Base-by-base conservation (phyloP, 2,329 filamentous ascomycete species). In the Chrysosporium queenslandicum region DNA sequence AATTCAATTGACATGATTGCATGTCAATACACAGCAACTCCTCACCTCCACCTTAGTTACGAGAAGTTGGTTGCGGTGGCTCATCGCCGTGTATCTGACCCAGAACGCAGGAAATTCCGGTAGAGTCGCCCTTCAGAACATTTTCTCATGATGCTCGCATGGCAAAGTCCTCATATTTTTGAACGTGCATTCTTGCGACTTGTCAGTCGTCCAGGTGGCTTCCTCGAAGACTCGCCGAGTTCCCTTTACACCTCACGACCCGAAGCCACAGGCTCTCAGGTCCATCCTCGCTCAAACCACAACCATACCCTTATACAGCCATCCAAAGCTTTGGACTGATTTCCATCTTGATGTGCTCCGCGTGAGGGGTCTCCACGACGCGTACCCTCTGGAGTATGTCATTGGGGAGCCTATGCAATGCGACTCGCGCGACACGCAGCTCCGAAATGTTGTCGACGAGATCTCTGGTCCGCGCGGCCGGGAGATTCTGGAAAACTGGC, bases 271-370 rank as follows among this genome's bases (percentile, higher is more conserved):
- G 16, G 37, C 52, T 12, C 12, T 50, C 2, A 37, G 21, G 5
- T 14, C n/a, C n/a, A 50, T 53, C 12, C 39, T 53, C 6, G 4
- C 9, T n/a, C 48, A 21, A 11, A 53, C 52, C 34, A 53, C 45
- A 3, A 42, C n/a, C 5, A 25, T 37, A 23, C 45, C 45, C 11
- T n/a, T 53, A 11, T 50, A 36, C 27, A 42, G 45, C n/a, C 46
- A 53, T n/a, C 52, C 52, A 30, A 43, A 39, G 20, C 4, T n/a
- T 5, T 54, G 52, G 52, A 50, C 46, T 30, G 25, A 25, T 16
- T 20, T 39, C 3, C 52, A 54, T 39, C 36, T 54, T n/a, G 18
- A 39, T 14, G 39, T 50, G 8, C 27, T 54, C 2, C 45, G 52
- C 4, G 46, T 50, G 2, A 40, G 27, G 11, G 25, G n/a, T 14